Base-by-base conservation (phyloP, 768 basidiomycete species). In the Cyclocybe cylindracea region DNA sequence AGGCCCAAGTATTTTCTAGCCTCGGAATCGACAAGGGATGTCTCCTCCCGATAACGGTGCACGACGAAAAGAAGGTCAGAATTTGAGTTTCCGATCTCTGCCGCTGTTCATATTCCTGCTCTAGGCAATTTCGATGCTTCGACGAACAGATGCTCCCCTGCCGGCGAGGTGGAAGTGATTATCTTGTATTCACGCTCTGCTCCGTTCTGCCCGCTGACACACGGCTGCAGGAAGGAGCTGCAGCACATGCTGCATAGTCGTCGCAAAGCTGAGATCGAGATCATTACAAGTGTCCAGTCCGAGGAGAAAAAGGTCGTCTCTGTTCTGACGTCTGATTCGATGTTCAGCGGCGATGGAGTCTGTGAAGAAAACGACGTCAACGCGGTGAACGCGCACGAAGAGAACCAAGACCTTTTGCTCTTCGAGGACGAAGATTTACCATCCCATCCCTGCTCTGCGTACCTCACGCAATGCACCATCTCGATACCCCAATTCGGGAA, bases 191-290 rank as follows among this genome's bases (percentile, higher is more conserved):
- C 39, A 14, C 47, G 34, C 38, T 44, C n/a, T 44, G 16, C 14
- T 39, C 39, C 19, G 14, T 35, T 46, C 29, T 14, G 10, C 42
- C 32, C 5, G 39, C 37, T 10, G 5, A 38, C 14, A 34, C 13
- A 34, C 18, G 9, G 19, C 45, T 38, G 7, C 65, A 95, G 94
- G 70, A 85, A 83, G 57, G 93, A 96, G 61, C 81, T 98, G 2
- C 77, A 77, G 66, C 76, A 83, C 57, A 91, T 97, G 81, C 68
- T 98, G 34, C 85, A 89, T 62, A 75, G 71, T 4, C 82, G 90
- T n/a, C 83, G 86, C 40, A 98, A 98, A 69, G 95, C 95, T 3
- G 96, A 98, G 69, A 95, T 95, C 42, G 92, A 98, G 64, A 76
- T 90, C 38, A 63, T 91, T 11, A 29, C 45, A 19, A 46, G 41